Evolutionary conservation across 2,329 filamentous ascomycete species (phyloP).

Genomic region (Plectosphaerella plurivora): DNA sequence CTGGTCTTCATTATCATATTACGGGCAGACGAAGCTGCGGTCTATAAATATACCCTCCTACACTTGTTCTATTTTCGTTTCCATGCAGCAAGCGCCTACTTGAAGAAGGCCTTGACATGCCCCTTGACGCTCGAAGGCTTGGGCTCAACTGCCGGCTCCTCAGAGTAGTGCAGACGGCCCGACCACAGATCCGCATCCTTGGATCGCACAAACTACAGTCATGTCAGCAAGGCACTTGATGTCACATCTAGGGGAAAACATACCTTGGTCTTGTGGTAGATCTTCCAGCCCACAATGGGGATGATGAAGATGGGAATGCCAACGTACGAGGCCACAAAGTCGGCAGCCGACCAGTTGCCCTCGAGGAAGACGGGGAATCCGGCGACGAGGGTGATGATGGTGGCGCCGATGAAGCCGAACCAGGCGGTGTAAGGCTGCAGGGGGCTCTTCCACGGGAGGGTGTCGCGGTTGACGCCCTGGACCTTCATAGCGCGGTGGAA

Average conservation of each 20-base stretch:
- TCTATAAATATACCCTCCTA: too few species aligned
- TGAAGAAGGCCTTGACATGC: slow-evolving; percentile 9
- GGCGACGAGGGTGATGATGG: slow-evolving; percentile 51
- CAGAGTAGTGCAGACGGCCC: slow-evolving; percentile 14
- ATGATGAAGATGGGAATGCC: slow-evolving; percentile 57
- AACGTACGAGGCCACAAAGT: slow-evolving; percentile 62
- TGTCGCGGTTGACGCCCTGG: slow-evolving; percentile 64
- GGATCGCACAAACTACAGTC: slow-evolving; percentile 15
- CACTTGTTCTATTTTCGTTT: too few species aligned
- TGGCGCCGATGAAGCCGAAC: slow-evolving; percentile 57
- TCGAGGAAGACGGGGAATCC: slow-evolving; percentile 63
- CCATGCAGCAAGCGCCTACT: too few species aligned
- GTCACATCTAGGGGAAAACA: slow-evolving; percentile 9
- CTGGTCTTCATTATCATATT: too few species aligned
- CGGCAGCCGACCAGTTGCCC: slow-evolving; percentile 46
- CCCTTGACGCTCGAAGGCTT: slow-evolving; percentile 7
- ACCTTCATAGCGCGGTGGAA: slow-evolving; percentile 66
- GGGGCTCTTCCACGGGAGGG: slow-evolving; percentile 65
- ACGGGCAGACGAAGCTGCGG: too few species aligned
- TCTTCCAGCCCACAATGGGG: slow-evolving; percentile 35
- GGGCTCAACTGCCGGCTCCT: slow-evolving; percentile 5
- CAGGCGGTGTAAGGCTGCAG: slow-evolving; percentile 71
- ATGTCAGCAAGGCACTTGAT: background rate
- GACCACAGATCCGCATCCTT: slow-evolving; percentile 20
- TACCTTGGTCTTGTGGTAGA: slow-evolving; percentile 29